Evolutionary conservation across 2,329 filamentous ascomycete genomes (phyloP).

Genomic region (Cladosporium sphaerospermum): DNA sequence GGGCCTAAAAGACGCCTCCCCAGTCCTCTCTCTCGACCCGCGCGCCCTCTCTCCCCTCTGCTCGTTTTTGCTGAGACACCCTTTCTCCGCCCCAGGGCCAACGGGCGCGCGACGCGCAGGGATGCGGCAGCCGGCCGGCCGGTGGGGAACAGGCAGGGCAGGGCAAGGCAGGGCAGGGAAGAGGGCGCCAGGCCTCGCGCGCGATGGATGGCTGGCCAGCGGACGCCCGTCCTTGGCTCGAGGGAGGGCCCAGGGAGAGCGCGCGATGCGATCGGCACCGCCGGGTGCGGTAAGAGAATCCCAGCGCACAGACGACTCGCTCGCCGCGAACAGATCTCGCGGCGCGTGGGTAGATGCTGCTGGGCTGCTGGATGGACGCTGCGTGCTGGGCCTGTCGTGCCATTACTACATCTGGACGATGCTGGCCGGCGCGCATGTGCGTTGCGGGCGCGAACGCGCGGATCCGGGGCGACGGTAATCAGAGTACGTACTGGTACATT

Average conservation of each 20-base stretch:
- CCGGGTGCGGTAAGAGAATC: not conserved
- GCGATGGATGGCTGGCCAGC: constrained; percentile 1
- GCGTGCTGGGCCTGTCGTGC: not conserved
- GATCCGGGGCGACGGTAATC: too few relatives aligned
- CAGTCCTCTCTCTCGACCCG: too few relatives aligned
- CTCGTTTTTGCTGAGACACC: constrained; percentile 12
- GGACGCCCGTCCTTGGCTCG: not conserved
- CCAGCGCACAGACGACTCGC: constrained; percentile 6
- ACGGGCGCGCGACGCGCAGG: constrained; percentile 7
- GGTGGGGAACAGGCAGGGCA: not conserved
- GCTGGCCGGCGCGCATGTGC: constrained; percentile 1
- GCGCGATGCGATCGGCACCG: constrained; percentile 4
- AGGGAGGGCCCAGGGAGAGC: not conserved
- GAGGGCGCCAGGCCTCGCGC: not conserved
- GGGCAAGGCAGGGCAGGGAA: not conserved
- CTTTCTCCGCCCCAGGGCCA: constrained; percentile 11
- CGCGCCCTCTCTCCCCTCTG: not conserved
- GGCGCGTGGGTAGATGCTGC: constrained; percentile 5
- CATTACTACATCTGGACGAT: too few relatives aligned
- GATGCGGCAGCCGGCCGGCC: constrained; percentile 8
- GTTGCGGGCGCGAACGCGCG: not conserved
- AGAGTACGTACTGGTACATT: too few relatives aligned
- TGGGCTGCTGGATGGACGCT: not conserved
- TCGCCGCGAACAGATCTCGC: constrained; percentile 8
- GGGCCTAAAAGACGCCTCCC: constrained; percentile 7